phyloP scores from a whole-genome alignment of 768 basidiomycete genomes.

The Peribolospora kevripleyi region DNA sequence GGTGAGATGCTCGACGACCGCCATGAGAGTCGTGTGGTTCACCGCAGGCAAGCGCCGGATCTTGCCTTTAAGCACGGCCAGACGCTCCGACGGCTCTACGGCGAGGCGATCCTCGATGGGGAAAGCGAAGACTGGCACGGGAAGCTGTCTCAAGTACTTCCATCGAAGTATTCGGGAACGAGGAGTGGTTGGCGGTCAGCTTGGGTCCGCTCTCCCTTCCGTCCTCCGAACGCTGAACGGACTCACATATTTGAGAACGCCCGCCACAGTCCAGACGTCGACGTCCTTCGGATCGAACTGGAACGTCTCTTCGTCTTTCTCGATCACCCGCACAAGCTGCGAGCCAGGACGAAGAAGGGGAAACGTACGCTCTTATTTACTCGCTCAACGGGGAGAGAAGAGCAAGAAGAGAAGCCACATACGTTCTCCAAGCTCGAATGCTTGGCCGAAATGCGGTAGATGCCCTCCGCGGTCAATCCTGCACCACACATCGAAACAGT shows the following conservation, averaged over 20 bases:
- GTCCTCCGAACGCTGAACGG: neutral
- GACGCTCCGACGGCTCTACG: no score
- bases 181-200: neutral
- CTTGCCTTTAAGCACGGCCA: slow-evolving; percentile 2
- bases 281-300: slow-evolving; percentile 8
- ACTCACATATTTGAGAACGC: slow-evolving; percentile 8
- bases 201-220: neutral
- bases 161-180: neutral
- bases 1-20: slow-evolving; percentile 9
- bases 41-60: slow-evolving; percentile 9
- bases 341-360: neutral
- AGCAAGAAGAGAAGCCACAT: neutral
- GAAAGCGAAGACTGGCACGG: slow-evolving; percentile 11
- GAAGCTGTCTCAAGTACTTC: slow-evolving; percentile 15
- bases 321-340: slow-evolving; percentile 10
- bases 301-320: slow-evolving; percentile 13
- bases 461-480: slow-evolving; percentile 7
- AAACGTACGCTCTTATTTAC: no score
- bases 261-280: slow-evolving; percentile 10
- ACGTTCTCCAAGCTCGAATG: neutral
- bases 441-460: slow-evolving; percentile 11
- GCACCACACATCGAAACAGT: no score
- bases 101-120: slow-evolving; percentile 1
- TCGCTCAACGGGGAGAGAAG: neutral
- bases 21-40: slow-evolving; percentile 13